Percentiles rank a stretch among this genome's conserved stretches.
These are phyloP conservation scores for Entrophospora sp. DNA, from an alignment of 192 early-diverging fungal species.

Conservation along the genomic window DNA sequence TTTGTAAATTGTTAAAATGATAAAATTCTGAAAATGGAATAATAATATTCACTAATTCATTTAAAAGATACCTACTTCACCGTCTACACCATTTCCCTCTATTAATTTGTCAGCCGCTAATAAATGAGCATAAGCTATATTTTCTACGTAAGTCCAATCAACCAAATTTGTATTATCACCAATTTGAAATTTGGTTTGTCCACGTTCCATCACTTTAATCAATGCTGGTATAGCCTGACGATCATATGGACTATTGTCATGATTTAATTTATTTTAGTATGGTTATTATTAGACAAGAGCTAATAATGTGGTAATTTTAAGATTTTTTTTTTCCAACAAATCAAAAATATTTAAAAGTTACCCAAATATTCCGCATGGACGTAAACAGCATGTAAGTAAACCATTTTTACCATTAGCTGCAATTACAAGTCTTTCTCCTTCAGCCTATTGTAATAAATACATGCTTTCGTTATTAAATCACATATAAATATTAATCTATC, in stretches of 20 bases:
- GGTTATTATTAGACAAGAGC: neutral
- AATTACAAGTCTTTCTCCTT: constrained; percentile 65
- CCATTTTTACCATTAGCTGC: constrained; percentile 55
- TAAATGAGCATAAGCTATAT: constrained; percentile 86
- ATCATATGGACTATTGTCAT: constrained; percentile 57
- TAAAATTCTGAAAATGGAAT: neutral
- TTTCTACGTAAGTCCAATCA: constrained; percentile 92
- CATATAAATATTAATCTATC: neutral
- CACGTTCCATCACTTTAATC: constrained; percentile 51
- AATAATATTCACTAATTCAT: constrained; percentile 13
- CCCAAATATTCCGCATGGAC: constrained; percentile 87
- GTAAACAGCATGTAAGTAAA: constrained; percentile 65
- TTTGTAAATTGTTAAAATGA: neutral
- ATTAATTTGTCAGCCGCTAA: constrained; percentile 70
- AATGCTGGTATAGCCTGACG: constrained; percentile 59
- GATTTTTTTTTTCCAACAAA: neutral
- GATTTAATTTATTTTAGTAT: neutral
- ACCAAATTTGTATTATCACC: constrained; percentile 75
- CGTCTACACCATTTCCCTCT: constrained; percentile 23
- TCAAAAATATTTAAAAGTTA: neutral
- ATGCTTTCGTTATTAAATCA: neutral
- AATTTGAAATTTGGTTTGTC: constrained; percentile 66
- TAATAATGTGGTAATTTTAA: neutral
- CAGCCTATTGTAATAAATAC: neutral
- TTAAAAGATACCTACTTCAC: constrained; percentile 37